phyloP scores from a whole-genome alignment of 768 basidiomycete species.

The Podaxis carcinomalis region DNA sequence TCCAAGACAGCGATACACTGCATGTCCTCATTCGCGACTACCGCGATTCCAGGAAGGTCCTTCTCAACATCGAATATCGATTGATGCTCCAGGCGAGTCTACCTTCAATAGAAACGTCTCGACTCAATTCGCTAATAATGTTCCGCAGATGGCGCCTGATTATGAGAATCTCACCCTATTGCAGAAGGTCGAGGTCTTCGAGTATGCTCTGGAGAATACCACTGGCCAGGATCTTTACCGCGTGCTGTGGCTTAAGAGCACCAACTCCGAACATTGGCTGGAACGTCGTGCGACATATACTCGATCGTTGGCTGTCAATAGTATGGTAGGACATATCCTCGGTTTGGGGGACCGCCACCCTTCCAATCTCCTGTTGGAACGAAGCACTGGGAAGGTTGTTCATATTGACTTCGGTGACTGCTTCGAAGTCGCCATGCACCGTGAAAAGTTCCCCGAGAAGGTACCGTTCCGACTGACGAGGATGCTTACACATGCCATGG shows the following conservation, averaged over 20 bases:
- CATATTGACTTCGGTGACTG: slow-evolving; percentile 99
- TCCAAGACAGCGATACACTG: slow-evolving; percentile 91
- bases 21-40: slow-evolving; percentile 96
- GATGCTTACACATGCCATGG: slow-evolving; percentile 99
- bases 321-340: slow-evolving; percentile 98
- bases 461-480: slow-evolving; percentile 97
- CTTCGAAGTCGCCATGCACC: slow-evolving; percentile 96
- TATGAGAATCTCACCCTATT: slow-evolving; percentile 92
- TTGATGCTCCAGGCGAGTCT: slow-evolving; percentile 89
- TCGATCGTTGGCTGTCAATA: slow-evolving; percentile 91
- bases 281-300: slow-evolving; percentile 96
- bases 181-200: slow-evolving; percentile 99
- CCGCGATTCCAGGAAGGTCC: slow-evolving; percentile 91
- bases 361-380: slow-evolving; percentile 89
- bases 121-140: slow-evolving; percentile 4
- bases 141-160: slow-evolving; percentile 93
- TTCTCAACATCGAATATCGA: slow-evolving; percentile 97
- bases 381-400: slow-evolving; percentile 89
- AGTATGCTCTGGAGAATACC: slow-evolving; percentile 97
- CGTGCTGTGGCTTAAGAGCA: slow-evolving; percentile 93
- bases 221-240: slow-evolving; percentile 97
- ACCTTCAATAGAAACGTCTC: not conserved
- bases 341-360: slow-evolving; percentile 98
- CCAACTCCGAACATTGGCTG: slow-evolving; percentile 96
- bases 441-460: slow-evolving; percentile 98